Conservation (phyloP, 495 filamentous ascomycete genomes). For the Penicillium crystallinum region DNA sequence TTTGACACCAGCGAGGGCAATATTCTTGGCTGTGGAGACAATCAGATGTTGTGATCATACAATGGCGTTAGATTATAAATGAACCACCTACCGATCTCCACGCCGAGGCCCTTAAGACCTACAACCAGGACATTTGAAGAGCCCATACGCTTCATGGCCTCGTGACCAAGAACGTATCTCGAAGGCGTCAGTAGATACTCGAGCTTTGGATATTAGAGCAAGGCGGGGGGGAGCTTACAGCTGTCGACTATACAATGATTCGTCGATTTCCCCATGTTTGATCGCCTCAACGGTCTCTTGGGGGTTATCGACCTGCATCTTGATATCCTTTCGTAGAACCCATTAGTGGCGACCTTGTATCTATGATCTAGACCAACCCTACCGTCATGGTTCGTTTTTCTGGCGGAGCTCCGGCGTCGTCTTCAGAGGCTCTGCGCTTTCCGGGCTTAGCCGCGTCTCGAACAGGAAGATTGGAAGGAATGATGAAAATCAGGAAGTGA, state of each 20-base stretch:
- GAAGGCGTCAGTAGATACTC: slow-evolving; percentile 7
- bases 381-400: slow-evolving; percentile 83
- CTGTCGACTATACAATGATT: slow-evolving; percentile 95
- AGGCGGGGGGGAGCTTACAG: slow-evolving; percentile 48
- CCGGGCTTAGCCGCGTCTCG: slow-evolving; percentile 62
- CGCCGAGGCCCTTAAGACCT: slow-evolving; percentile 88
- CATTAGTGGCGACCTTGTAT: slow-evolving; percentile 14
- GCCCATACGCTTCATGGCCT: slow-evolving; percentile 99
- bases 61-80: not conserved
- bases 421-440: slow-evolving; percentile 79
- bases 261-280: slow-evolving; percentile 78
- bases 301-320: slow-evolving; percentile 76
- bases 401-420: slow-evolving; percentile 61
- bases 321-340: slow-evolving; percentile 47
- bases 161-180: slow-evolving; percentile 90
- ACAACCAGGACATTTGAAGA: slow-evolving; percentile 91
- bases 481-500: slow-evolving; percentile 43
- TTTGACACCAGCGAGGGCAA: slow-evolving; percentile 92
- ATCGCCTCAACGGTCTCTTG: slow-evolving; percentile 52
- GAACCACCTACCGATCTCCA: slow-evolving; percentile 69
- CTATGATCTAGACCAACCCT: slow-evolving; percentile 32
- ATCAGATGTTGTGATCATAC: not conserved
- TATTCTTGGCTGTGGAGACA: slow-evolving; percentile 75
- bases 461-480: slow-evolving; percentile 52
- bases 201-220: not conserved